phyloP scores from a whole-genome alignment of 1,284 basidiomycete genomes.

The Moesziomyces sp. region DNA sequence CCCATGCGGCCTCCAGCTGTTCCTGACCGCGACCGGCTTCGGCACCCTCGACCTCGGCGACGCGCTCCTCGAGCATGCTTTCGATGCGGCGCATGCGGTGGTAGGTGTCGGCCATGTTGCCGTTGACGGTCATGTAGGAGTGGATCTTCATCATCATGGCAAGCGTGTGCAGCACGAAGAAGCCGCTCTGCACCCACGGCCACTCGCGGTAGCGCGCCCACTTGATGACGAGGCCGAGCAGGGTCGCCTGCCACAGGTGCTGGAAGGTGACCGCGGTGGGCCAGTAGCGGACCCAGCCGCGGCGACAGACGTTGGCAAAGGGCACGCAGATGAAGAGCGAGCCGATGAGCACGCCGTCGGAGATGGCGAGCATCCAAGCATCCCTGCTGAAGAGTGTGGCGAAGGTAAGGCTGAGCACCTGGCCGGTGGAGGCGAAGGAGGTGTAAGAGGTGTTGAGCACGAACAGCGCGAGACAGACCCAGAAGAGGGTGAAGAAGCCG shows the following conservation, averaged over 20 bases:
- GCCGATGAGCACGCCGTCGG: conserved; percentile 82
- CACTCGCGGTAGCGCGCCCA: conserved; percentile 73
- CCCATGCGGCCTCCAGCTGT: conserved; percentile 37
- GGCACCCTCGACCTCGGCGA: conserved; percentile 48
- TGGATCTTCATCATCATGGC: conserved; percentile 96
- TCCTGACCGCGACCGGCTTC: conserved; percentile 33
- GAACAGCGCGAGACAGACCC: conserved; percentile 61
- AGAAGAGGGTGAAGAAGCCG: conserved; percentile 67
- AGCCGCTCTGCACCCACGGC: conserved; percentile 98
- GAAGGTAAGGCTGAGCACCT: conserved; percentile 81
- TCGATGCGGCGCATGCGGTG: conserved; percentile 46
- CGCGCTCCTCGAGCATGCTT: conserved; percentile 54
- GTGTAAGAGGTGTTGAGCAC: conserved; percentile 62
- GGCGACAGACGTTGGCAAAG: conserved; percentile 71
- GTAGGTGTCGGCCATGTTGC: conserved; percentile 75
- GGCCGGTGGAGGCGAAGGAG: conserved; percentile 72
- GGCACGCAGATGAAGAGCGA: conserved; percentile 82
- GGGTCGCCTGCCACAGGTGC: conserved; percentile 54
- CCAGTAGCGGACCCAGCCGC: conserved; percentile 71
- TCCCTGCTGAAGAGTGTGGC: conserved; percentile 89
- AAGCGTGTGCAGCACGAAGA: conserved; percentile 88
- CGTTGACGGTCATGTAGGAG: conserved; percentile 90
- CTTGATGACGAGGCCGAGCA: conserved; percentile 59
- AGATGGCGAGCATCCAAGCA: conserved; percentile 82
- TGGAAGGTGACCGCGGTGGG: conserved; percentile 45